These are phyloP conservation scores for Saccharum hybrid DNA, from an alignment of 202 grass and related monocot species.

Conservation along the genomic window DNA sequence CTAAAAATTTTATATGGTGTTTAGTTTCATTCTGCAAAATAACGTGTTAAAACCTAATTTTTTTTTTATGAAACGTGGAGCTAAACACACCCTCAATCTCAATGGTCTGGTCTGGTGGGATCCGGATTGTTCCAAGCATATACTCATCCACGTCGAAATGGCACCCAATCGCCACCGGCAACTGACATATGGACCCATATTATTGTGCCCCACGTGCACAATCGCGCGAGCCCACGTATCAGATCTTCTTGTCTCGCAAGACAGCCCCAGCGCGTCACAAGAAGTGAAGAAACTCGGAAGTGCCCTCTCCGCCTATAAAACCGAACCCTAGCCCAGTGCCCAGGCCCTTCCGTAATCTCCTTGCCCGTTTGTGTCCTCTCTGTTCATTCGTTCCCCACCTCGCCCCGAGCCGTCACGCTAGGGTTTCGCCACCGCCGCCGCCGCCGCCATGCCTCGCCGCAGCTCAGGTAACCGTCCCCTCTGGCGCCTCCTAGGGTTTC, in stretches of 20 bases:
- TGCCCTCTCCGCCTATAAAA: constrained; percentile 42
- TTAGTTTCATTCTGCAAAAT: too few species aligned
- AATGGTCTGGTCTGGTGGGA: too few species aligned
- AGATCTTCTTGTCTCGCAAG: constrained; percentile 43
- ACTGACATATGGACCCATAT: background rate
- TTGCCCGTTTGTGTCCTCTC: background rate
- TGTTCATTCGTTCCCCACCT: constrained; percentile 2
- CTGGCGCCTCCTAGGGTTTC: background rate
- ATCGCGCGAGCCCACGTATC: background rate
- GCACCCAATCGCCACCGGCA: rapidly evolving
- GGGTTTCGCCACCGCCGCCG: constrained; percentile 31
- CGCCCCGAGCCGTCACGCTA: constrained; percentile 33
- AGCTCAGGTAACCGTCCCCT: constrained; percentile 60
- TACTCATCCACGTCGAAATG: background rate
- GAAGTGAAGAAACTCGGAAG: too few species aligned
- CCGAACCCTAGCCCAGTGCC: constrained; percentile 19
- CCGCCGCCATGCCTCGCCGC: constrained; percentile 66
- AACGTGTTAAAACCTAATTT: too few species aligned
- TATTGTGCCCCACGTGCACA: background rate
- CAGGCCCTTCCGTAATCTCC: background rate
- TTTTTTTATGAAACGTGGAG: too few species aligned
- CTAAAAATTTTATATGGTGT: too few species aligned
- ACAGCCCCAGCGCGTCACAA: background rate
- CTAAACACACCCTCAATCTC: too few species aligned
- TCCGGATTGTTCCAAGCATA: too few species aligned